phyloP scores from a whole-genome alignment of 192 early-diverging fungal species.

The Podila verticillata region DNA sequence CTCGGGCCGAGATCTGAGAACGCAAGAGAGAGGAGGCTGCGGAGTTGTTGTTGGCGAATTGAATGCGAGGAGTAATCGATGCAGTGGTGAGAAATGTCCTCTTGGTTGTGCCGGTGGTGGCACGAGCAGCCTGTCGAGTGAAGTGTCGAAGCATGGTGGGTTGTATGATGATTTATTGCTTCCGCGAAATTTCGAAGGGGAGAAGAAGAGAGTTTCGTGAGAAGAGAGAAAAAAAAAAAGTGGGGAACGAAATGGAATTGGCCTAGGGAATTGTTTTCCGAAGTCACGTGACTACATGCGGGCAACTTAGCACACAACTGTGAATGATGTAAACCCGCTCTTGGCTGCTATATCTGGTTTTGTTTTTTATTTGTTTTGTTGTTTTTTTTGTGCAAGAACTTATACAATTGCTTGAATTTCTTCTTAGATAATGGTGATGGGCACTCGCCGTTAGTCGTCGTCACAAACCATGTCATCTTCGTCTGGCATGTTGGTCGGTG shows the following conservation, averaged over 20 bases:
- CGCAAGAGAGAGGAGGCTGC: slow-evolving; percentile 27
- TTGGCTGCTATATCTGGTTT: too few relatives aligned
- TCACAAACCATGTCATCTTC: background rate
- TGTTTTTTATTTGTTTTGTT: background rate
- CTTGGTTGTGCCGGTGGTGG: slow-evolving; percentile 3
- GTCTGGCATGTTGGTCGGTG: background rate
- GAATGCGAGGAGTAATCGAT: slow-evolving; percentile 4
- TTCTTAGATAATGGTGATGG: too few relatives aligned
- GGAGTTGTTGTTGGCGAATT: slow-evolving; percentile 30
- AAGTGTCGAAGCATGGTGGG: background rate
- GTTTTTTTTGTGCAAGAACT: background rate
- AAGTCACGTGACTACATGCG: too few relatives aligned
- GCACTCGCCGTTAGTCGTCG: background rate
- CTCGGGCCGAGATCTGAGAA: slow-evolving; percentile 7
- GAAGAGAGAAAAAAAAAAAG: background rate
- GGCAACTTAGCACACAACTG: too few relatives aligned
- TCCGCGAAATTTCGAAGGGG: background rate
- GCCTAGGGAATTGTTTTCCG: too few relatives aligned
- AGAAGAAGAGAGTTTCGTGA: background rate
- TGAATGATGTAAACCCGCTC: too few relatives aligned
- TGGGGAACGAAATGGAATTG: too few relatives aligned
- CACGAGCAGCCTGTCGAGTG: slow-evolving; percentile 3
- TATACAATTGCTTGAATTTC: background rate
- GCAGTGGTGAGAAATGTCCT: slow-evolving; percentile 28
- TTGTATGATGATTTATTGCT: too few relatives aligned